phyloP scores from a whole-genome alignment of 768 basidiomycete genomes.

The Psilocybe cubensis region DNA sequence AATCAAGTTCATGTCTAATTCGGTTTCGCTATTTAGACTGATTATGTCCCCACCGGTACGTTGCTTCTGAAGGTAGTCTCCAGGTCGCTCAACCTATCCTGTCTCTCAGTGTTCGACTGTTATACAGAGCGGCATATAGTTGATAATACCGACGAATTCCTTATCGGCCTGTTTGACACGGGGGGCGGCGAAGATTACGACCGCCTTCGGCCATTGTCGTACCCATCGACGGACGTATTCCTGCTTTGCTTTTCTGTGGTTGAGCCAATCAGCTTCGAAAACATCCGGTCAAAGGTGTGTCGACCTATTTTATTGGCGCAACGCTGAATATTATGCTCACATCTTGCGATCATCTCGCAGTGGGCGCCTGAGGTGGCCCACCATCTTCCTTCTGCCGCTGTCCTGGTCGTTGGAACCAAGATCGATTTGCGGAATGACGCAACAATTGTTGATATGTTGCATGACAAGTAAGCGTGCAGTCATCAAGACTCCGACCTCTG shows the following conservation, averaged over 20 bases:
- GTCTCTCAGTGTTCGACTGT: not conserved
- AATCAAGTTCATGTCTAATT: too few relatives aligned
- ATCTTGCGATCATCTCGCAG: too few relatives aligned
- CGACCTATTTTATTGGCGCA: not conserved
- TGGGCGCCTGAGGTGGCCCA: slow-evolving; percentile 1
- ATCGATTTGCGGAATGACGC: not conserved
- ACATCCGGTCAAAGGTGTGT: slow-evolving; percentile 5
- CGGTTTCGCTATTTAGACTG: too few relatives aligned
- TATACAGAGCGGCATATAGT: not conserved
- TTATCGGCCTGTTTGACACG: not conserved
- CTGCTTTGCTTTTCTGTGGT: slow-evolving; percentile 5
- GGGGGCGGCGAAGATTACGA: not conserved
- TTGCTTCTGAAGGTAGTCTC: not conserved
- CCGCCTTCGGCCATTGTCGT: not conserved
- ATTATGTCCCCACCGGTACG: too few relatives aligned
- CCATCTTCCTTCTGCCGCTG: not conserved
- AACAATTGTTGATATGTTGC: not conserved
- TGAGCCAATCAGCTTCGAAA: not conserved
- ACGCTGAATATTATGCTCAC: not conserved
- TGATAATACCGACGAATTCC: not conserved
- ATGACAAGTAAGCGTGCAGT: not conserved
- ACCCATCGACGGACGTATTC: slow-evolving; percentile 8
- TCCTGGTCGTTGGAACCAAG: not conserved
- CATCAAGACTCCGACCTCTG: too few relatives aligned
- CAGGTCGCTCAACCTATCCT: not conserved